Evolutionary conservation across 441 rosid genomes (phyloP), one percentile per base, ranked within the genome.

Genomic region (Isatis lusitanica): DNA sequence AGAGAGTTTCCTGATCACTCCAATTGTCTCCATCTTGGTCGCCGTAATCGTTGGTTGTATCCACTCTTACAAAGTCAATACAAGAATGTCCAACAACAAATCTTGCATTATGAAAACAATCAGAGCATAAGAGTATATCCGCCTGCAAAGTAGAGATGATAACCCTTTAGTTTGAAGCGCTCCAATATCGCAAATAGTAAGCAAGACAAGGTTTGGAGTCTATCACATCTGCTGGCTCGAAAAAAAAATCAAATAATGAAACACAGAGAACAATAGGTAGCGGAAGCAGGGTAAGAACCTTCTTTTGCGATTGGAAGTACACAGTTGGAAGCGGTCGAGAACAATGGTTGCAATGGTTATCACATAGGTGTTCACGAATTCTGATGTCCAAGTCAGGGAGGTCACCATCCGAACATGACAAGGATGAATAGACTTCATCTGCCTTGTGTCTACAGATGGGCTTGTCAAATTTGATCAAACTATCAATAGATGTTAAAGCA

Each of bases 391-490:
- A 78, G 85, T 94, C 96, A 73, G 87, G 81, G 66, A 77, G 72
- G 70, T 80, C 84, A 72, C 82, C 85, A 73, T 73, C 85, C 68
- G 57, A 84, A 79, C 73, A 80, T 39, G 85, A 77, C 39, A 78
- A 75, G 64, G 89, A 83, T 40, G 90, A 82, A 82, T 88, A 81
- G 62, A 80, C 79, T 67, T 87, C 92, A 79, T 81, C 83, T 10
- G 87, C 91, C 92, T 88, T 91, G 52, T 85, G 87, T 76, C 84
- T 86, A 82, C 93, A 91, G 76, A 79, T 90, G 75, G 98, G 96
- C 89, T 87, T 94, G 83, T 94, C 98, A 79, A 94, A 94, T 83
- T 85, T 90, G 86, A 94, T 94, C 85, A 94, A 87, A 80, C 97
- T 91, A 73, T 91, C 97, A 84, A 94, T 85, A 48, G 95, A 91